Evolutionary conservation across 1,284 basidiomycete genomes (phyloP), one percentile per base, ranked within the genome.

Genomic region (Ceratobasidium sp.): DNA sequence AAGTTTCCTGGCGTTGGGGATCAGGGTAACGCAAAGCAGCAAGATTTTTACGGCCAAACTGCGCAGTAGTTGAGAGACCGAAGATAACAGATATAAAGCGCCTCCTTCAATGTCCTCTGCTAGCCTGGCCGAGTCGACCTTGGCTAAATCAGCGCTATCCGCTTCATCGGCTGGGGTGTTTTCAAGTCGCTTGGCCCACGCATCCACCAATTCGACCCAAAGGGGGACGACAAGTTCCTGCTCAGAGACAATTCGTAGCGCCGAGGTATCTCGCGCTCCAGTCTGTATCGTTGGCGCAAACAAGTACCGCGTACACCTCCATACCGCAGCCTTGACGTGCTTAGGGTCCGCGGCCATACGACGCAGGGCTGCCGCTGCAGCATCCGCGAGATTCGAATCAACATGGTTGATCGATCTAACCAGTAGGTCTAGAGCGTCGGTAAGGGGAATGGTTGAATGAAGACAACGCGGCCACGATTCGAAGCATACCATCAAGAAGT

Each of bases 391-490:
- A 0, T 84, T 82, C 0, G 93, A 92, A 79, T 98, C 95, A 32
- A 96, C 90, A 80, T 97, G 96, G 51, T 95, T 88, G 29, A 95
- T 88, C 0, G 93, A 93, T 25, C 91, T 89, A 64, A 97, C 88
- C 29, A 98, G 88, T 85, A 96, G 91, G 79, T 95, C 92, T 68
- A 96, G 87, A 0, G 91, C 89, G 65, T 92, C 91, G 5, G 87
- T 84, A 71, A 92, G 83, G 9, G 83, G 71, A 87, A 83, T 69
- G 89, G 84, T 70, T 0, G 85, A 78, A 83, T 91, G 89, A 40
- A 97, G 86, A 79, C 91, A 92, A 8, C 95, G 89, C 0, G 96
- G 97, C 90, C 96, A 94, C 2, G 93, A 89, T 77, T 94, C 91
- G 82, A 97, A 93, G 81, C 94, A 91, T 0, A 92, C 90, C 77